Evolutionary conservation across 2,329 filamentous ascomycete species (phyloP).

Genomic region (Beauveria asiatica): DNA sequence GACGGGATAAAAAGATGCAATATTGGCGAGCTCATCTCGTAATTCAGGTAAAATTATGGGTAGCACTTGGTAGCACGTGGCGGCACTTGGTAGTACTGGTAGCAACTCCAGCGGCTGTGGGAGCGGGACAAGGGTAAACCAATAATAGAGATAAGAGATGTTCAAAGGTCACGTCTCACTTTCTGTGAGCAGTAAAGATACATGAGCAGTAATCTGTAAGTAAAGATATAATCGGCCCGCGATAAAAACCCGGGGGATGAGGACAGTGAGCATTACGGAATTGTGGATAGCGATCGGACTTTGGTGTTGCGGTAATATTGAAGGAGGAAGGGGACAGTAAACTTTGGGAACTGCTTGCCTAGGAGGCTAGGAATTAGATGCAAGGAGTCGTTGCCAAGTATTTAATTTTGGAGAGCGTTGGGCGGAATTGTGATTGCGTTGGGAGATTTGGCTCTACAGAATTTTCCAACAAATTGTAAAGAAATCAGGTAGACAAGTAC

Average conservation of each 20-base stretch:
- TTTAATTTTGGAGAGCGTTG: neutral
- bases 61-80: neutral
- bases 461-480: too few species aligned
- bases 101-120: neutral
- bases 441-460: neutral
- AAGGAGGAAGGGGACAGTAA: neutral
- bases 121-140: neutral
- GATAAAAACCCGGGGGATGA: constrained; percentile 6
- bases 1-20: neutral
- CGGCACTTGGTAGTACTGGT: neutral
- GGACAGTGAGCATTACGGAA: neutral
- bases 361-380: neutral
- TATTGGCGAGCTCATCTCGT: neutral
- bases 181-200: neutral
- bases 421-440: constrained; percentile 5
- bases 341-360: neutral
- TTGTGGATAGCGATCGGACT: neutral
- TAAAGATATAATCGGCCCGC: neutral
- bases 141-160: neutral
- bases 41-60: neutral
- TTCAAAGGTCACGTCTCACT: neutral
- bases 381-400: neutral
- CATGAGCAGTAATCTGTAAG: too few species aligned
- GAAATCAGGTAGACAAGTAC: neutral
- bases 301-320: neutral